A percentile compares a stretch with the other conserved stretches of the same genome.
phyloP scores from a whole-genome alignment of 768 basidiomycete species.

The Psilocybe cyanescens region DNA sequence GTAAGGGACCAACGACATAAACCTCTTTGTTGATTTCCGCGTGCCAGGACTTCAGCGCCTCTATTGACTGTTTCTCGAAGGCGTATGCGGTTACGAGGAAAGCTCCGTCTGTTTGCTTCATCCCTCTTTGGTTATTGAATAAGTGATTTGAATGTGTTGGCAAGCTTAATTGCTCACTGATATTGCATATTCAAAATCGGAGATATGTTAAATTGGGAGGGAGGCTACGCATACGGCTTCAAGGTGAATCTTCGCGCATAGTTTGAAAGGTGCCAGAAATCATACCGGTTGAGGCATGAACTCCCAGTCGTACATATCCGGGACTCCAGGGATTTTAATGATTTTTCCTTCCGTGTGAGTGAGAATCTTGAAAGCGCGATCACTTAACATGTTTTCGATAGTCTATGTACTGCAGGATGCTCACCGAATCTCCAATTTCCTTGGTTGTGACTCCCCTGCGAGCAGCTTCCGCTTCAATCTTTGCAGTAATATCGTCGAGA shows the following conservation, averaged over 20 bases:
- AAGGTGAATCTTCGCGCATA: not conserved
- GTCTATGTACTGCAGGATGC: not conserved
- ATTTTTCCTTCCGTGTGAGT: not conserved
- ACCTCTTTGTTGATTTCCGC: conserved; percentile 2
- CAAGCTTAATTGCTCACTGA: not conserved
- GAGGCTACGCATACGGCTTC: not conserved
- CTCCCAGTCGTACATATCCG: conserved; percentile 11
- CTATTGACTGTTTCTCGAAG: conserved; percentile 9
- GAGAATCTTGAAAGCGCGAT: not conserved
- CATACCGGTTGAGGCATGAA: conserved; percentile 1
- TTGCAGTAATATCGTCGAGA: not conserved
- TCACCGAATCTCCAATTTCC: not conserved
- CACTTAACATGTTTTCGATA: not conserved
- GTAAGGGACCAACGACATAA: conserved; percentile 14
- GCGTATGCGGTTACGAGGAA: conserved; percentile 1
- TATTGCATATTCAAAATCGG: not conserved
- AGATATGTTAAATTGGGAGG: not conserved
- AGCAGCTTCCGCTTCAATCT: not conserved
- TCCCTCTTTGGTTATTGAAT: not conserved
- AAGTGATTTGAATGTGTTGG: no score
- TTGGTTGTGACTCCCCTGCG: not conserved
- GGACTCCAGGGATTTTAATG: conserved; percentile 1
- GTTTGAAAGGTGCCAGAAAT: no score
- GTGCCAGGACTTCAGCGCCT: conserved; percentile 10
- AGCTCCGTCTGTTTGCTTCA: conserved; percentile 8